phyloP scores from a whole-genome alignment of 306 rosid genomes.

The Prinsepia uniflora region DNA sequence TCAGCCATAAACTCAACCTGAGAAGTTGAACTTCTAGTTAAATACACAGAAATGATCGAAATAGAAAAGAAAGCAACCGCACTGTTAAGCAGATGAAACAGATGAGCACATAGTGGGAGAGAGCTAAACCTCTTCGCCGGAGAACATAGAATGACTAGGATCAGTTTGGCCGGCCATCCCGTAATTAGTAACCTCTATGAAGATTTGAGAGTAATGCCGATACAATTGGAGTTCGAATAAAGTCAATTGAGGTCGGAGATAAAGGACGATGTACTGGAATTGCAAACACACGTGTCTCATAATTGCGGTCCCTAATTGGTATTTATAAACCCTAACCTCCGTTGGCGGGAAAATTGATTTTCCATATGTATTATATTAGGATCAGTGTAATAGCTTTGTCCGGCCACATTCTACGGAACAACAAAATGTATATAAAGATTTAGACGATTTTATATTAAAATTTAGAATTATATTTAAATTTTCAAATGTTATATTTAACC shows the following conservation, averaged over 20 bases:
- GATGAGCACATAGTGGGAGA: neutral
- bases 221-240: neutral
- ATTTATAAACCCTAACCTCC: conserved; percentile 15
- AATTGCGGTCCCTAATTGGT: neutral
- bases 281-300: neutral
- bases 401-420: no score
- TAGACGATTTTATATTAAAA: no score
- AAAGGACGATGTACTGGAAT: neutral
- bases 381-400: no score
- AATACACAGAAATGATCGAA: neutral
- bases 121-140: conserved; percentile 43
- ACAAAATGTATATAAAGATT: no score
- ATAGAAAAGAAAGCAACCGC: neutral
- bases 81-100: neutral
- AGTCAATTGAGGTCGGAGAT: neutral
- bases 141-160: conserved; percentile 29
- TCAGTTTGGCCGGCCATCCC: conserved; percentile 48
- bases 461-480: no score
- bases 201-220: neutral
- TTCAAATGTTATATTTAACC: no score
- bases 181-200: neutral
- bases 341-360: conserved; percentile 23
- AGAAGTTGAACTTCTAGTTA: neutral
- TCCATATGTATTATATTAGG: neutral
- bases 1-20: conserved; percentile 89